Evolutionary conservation across 1,284 basidiomycete genomes (phyloP), one percentile per base, ranked within the genome.

Genomic region (Exobasidium rhododendri): DNA sequence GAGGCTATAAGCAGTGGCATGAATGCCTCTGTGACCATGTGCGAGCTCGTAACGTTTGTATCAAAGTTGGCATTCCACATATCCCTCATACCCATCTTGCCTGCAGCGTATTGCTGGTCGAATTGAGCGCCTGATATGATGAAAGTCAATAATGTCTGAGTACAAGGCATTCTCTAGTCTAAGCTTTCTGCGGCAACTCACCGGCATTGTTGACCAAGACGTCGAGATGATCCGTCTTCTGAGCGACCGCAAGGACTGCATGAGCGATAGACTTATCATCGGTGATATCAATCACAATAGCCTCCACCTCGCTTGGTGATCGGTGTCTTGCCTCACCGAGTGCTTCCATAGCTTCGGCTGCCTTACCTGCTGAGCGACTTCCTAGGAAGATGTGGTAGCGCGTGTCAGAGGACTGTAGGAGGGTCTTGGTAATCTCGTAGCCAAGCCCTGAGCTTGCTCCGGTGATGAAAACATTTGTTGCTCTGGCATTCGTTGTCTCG

Each of bases 161-260:
- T 14, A n/a, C 43, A n/a, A 14, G 43, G 43, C 43, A 44, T 14
- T 44, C n/a, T 44, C 43, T 22, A 44, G 43, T 44, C 14, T 14
- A n/a, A 44, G 14, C 43, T 44, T 22, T 40, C 35, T 40, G 35
- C 20, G 10, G 7, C 10, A 7, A 50, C 47, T 50, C 29, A 50
- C 47, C 47, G 47, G 47, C 47, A 20, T 50, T 50, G 47, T 50
- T 50, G 29, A 50, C 22, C 10, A 50, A 20, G 47, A 50, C 47
- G 20, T 50, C 47, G 10, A 50, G 14, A 7, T 31, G 7, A 20
- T 20, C 47, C 7, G 7, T 7, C 47, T 20, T 50, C 10, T 20
- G 7, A 7, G 7, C 22, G 24, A 50, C 47, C 20, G 7, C 29
- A 10, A 14, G 14, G 29, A 50, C 7, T 50, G 47, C 47, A 24